Evolutionary conservation across 768 basidiomycete species (phyloP).

Genomic region (Trametes punicea): DNA sequence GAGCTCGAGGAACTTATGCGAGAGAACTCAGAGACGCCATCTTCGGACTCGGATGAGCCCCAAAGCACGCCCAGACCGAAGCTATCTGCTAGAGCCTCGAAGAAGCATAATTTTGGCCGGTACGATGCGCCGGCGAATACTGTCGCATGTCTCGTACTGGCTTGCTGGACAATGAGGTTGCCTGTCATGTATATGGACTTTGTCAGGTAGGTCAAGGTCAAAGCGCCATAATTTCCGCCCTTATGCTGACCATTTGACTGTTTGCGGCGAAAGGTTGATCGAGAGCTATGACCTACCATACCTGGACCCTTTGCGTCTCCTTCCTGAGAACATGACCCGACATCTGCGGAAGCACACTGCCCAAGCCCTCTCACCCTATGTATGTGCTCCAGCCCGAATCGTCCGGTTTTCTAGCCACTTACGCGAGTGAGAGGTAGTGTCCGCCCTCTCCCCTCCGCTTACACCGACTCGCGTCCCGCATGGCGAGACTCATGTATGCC

Average conservation of each 20-base stretch:
- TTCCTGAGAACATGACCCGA: slow-evolving; percentile 57
- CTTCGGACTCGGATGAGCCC: slow-evolving; percentile 29
- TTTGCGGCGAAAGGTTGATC: slow-evolving; percentile 49
- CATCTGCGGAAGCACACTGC: slow-evolving; percentile 74
- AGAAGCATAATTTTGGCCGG: slow-evolving; percentile 22
- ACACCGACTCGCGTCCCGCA: slow-evolving; percentile 57
- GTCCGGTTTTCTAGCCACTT: not conserved
- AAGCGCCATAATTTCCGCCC: not conserved
- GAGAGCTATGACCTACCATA: slow-evolving; percentile 79
- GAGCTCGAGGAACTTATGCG: slow-evolving; percentile 40
- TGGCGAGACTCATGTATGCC: slow-evolving; percentile 55
- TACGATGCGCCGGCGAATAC: slow-evolving; percentile 45
- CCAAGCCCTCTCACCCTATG: slow-evolving; percentile 67
- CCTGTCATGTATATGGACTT: slow-evolving; percentile 78
- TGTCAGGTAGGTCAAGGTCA: slow-evolving; percentile 49
- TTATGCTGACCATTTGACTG: not conserved
- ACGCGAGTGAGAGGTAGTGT: slow-evolving; percentile 41
- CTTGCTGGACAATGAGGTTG: slow-evolving; percentile 76
- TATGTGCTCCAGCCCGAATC: slow-evolving; percentile 37
- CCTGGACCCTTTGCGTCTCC: slow-evolving; percentile 60
- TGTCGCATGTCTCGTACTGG: slow-evolving; percentile 68
- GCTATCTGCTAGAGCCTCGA: slow-evolving; percentile 8
- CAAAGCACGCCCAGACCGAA: not conserved
- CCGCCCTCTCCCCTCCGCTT: slow-evolving; percentile 57
- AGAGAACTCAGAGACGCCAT: slow-evolving; percentile 35